Conservation (phyloP, 805 yeast species). For the Yamadazyma akitaensis region DNA sequence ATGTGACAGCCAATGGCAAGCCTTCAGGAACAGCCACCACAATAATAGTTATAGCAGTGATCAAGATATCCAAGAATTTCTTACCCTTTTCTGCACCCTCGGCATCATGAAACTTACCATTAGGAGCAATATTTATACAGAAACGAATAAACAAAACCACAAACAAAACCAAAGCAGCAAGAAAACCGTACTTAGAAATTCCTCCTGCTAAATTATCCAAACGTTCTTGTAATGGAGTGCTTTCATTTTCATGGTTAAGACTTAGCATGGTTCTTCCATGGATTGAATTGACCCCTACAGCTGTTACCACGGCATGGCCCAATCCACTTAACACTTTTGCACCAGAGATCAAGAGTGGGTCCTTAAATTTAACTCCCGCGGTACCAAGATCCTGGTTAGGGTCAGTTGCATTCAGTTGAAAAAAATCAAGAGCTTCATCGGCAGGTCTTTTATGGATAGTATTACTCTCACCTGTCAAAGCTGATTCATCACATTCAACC, state of each 20-base stretch:
- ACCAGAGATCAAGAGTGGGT: constrained; percentile 89
- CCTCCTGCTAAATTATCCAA: constrained; percentile 83
- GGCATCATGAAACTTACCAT: constrained; percentile 42
- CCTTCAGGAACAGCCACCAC: constrained; percentile 99
- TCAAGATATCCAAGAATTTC: constrained; percentile 76
- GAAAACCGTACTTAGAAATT: constrained; percentile 89
- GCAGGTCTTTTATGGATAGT: constrained; percentile 72
- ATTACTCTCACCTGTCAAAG: constrained; percentile 91
- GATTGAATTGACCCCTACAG: constrained; percentile 85
- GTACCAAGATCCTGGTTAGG: constrained; percentile 39
- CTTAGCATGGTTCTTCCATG: constrained; percentile 91
- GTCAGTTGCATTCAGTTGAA: constrained; percentile 22
- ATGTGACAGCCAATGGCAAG: constrained; percentile 92
- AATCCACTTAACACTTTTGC: constrained; percentile 83
- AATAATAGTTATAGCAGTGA: constrained; percentile 86
- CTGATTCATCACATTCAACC: constrained; percentile 86
- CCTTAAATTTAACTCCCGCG: constrained; percentile 46
- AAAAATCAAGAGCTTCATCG: constrained; percentile 20
- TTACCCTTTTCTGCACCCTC: constrained; percentile 77
- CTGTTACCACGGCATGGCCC: constrained; percentile 82
- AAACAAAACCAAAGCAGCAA: constrained; percentile 81
- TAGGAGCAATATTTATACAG: constrained; percentile 55
- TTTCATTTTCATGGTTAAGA: constrained; percentile 69
- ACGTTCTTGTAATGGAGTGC: constrained; percentile 85
- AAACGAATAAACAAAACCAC: constrained; percentile 75